Base-by-base conservation (phyloP, 306 rosid genomes). In the Oxytropis ochrocephala region DNA sequence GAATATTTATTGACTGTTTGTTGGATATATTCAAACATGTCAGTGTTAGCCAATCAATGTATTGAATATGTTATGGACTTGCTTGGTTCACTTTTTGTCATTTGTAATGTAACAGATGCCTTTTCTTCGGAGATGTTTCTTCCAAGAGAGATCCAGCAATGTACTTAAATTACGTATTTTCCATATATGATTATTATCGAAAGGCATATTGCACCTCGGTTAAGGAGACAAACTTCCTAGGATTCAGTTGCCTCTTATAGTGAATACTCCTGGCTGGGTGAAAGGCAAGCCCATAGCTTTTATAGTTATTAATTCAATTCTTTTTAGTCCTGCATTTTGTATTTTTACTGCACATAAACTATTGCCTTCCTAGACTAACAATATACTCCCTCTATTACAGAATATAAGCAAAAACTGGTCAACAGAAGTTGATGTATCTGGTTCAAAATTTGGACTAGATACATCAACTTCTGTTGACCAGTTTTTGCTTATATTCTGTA, bases 181-280 rank as follows among this genome's bases (percentile, higher is more conserved):
- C 88, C 39, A 74, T 90, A 58, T 85, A 73, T 72, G 92, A 87
- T 76, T 77, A 85, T 86, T 90, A 85, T 54, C 74, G 5, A 66
- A 84, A 64, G 66, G 87, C 79, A 67, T 88, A 84, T 73, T 49
- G 57, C 74, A 21, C 63, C 36, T 57, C 7, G 33, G 71, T 71
- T 58, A 50, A 79, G 72, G 64, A 71, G 75, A 74, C 67, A 76
- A 50, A 53, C 67, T 72, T 66, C 19, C 42, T n/a, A 79, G 70
- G 81, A 79, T 66, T n/a, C 77, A 58, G 81, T 32, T 88, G 78
- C 97, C 98, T 78, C 97, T 94, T 12, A 75, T 94, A 7, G 80
- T 94, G 67, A 94, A 94, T 79, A 94, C 98, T 21, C 88, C 94
- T 53, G 97, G 98, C 27, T 90, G 98, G 98, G 97, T 94, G 73